These are phyloP conservation scores for Besnoitia besnoiti DNA, from an alignment of 169 alveolate species.

Conservation along the genomic window DNA sequence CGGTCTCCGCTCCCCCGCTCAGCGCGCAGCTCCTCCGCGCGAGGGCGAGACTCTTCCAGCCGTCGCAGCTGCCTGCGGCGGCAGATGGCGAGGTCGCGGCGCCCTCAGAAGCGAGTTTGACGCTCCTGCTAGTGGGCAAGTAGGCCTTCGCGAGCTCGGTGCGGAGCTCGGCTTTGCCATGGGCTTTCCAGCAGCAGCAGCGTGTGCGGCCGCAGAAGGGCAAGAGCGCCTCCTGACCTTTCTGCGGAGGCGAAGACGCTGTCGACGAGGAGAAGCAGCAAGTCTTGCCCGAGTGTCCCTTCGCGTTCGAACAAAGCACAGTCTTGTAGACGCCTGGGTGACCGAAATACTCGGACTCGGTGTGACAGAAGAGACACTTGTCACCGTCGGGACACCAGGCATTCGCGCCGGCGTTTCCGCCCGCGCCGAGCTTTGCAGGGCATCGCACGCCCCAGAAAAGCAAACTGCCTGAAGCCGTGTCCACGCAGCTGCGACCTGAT, in stretches of 20 bases:
- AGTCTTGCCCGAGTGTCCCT: background rate
- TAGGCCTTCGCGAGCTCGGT: background rate
- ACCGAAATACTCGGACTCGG: background rate
- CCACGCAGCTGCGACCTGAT: constrained; percentile 38
- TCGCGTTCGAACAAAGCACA: background rate
- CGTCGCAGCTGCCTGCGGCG: no score
- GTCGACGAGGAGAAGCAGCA: constrained; percentile 17
- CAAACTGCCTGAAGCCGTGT: constrained; percentile 7
- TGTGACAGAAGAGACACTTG: constrained; percentile 33
- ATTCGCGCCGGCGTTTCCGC: background rate
- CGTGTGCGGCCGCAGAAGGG: background rate
- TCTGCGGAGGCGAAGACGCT: background rate
- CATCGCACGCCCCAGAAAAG: constrained; percentile 45
- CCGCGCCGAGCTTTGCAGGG: background rate
- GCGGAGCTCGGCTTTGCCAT: background rate
- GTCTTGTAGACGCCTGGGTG: constrained; percentile 42
- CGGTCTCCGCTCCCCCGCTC: no score
- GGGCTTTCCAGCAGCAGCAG: constrained; percentile 22
- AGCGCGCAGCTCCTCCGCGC: no score
- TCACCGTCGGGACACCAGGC: constrained; percentile 13
- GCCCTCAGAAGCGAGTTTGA: no score
- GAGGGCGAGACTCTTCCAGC: no score
- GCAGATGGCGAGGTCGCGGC: no score
- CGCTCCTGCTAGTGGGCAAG: background rate
- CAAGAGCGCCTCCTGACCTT: background rate